Percentiles rank a stretch among this genome's conserved stretches.
Evolutionary conservation across 768 basidiomycete genomes (phyloP).

Genomic region (Cubamyces sp.): DNA sequence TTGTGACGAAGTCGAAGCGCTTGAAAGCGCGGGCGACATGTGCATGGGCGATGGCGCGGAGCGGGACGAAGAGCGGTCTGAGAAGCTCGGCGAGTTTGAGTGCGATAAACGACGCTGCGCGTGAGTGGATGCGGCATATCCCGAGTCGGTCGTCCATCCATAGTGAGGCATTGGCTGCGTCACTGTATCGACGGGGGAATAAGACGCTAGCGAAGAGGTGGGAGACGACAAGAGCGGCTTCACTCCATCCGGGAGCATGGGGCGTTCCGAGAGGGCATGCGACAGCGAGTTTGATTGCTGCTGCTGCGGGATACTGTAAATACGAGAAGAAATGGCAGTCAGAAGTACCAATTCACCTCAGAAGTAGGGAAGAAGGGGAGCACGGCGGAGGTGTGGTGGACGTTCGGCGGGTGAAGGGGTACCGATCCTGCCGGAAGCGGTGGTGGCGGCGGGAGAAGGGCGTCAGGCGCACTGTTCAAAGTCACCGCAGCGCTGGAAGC

Average conservation of each 20-base stretch:
- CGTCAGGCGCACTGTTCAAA: conserved; percentile 8
- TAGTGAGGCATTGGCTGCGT: conserved; percentile 18
- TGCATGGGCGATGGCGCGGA: conserved; percentile 15
- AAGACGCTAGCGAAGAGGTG: not conserved
- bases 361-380: conserved; percentile 12
- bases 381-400: conserved; percentile 13
- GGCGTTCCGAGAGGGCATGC: conserved; percentile 19
- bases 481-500: conserved; percentile 2
- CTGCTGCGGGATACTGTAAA: conserved; percentile 23
- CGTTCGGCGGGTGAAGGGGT: conserved; percentile 13
- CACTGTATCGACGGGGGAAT: not conserved
- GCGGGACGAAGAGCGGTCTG: conserved; percentile 25
- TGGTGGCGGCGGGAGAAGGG: conserved; percentile 9
- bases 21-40: conserved; percentile 22
- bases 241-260: conserved; percentile 15
- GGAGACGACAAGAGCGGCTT: conserved; percentile 18
- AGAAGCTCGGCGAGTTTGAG: conserved; percentile 26
- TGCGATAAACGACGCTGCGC: conserved; percentile 8
- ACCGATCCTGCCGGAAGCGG: conserved; percentile 17
- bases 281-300: conserved; percentile 15
- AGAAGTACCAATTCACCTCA: conserved; percentile 27
- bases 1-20: conserved; percentile 24
- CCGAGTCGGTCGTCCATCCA: conserved; percentile 14
- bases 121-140: conserved; percentile 19
- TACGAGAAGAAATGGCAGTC: conserved; percentile 18